Percentiles rank a stretch among this genome's conserved stretches.
Conservation (phyloP, 176 grass and related monocot species). For the Olyra latifolia region DNA sequence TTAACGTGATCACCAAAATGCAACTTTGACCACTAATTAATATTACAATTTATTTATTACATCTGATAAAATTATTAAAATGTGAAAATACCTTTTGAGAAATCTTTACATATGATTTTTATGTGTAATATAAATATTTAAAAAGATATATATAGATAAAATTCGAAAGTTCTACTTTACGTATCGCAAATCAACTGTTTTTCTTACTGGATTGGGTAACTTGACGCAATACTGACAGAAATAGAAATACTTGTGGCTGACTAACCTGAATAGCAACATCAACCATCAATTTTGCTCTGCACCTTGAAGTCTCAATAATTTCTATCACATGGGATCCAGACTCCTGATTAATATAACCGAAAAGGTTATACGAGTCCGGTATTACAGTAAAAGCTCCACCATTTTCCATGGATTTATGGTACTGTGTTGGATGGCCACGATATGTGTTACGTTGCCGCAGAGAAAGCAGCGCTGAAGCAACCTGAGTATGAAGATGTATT, state of each 20-base stretch:
- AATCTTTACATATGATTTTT: no score
- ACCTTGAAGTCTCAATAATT: conserved; percentile 79
- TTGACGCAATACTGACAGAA: conserved; percentile 12
- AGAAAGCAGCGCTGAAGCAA: conserved; percentile 78
- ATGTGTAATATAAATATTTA: no score
- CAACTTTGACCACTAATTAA: no score
- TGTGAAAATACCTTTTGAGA: no score
- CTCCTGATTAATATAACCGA: conserved; percentile 72
- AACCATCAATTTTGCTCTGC: conserved; percentile 86
- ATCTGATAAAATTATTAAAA: no score
- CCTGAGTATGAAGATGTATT: conserved; percentile 53
- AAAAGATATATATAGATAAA: no score
- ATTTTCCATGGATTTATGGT: conserved; percentile 62
- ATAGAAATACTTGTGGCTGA: neutral
- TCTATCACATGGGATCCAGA: conserved; percentile 87
- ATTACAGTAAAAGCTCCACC: conserved; percentile 50
- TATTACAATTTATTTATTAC: no score
- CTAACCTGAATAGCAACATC: conserved; percentile 92
- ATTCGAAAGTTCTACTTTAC: no score
- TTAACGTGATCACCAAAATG: no score
- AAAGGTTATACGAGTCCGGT: conserved; percentile 47
- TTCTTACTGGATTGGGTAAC: neutral
- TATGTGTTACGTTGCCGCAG: conserved; percentile 91
- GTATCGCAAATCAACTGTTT: no score
- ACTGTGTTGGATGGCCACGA: conserved; percentile 64